Conservation (phyloP, 2,329 filamentous ascomycete genomes). For the Xylariaceae sp. region DNA sequence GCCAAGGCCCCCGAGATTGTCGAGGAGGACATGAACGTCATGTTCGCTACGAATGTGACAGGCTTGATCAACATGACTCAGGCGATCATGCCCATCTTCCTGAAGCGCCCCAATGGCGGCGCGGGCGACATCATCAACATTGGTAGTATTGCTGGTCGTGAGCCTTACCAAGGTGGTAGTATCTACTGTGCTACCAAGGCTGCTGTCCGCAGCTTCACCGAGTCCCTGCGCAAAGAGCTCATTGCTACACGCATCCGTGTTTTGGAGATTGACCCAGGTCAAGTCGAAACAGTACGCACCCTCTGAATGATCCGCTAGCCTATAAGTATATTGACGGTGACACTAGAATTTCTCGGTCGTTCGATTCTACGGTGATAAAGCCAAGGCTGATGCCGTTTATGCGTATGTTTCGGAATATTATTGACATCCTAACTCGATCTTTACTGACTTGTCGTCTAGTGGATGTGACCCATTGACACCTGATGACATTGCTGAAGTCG, state of each 20-base stretch:
- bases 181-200: slow-evolving; percentile 81
- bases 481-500: slow-evolving; percentile 73
- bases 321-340: slow-evolving; percentile 4
- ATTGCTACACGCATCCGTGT: slow-evolving; percentile 66
- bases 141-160: slow-evolving; percentile 58
- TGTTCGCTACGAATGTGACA: slow-evolving; percentile 92
- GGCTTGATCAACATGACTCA: slow-evolving; percentile 97
- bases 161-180: slow-evolving; percentile 67
- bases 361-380: slow-evolving; percentile 70
- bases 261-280: slow-evolving; percentile 72
- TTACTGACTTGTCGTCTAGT: slow-evolving; percentile 22
- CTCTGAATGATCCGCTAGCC: not conserved
- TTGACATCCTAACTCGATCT: not conserved
- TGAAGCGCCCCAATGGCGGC: slow-evolving; percentile 69
- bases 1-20: slow-evolving; percentile 80
- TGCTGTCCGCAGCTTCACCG: slow-evolving; percentile 69
- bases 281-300: slow-evolving; percentile 61
- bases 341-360: slow-evolving; percentile 68
- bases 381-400: slow-evolving; percentile 69
- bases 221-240: slow-evolving; percentile 66
- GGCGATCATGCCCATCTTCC: slow-evolving; percentile 78
- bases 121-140: slow-evolving; percentile 91
- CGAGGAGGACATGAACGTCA: slow-evolving; percentile 75
- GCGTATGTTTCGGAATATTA: slow-evolving; percentile 47
- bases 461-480: slow-evolving; percentile 63